Base-by-base conservation (phyloP, 1,284 basidiomycete species). In the Marasmius tenuissimus region DNA sequence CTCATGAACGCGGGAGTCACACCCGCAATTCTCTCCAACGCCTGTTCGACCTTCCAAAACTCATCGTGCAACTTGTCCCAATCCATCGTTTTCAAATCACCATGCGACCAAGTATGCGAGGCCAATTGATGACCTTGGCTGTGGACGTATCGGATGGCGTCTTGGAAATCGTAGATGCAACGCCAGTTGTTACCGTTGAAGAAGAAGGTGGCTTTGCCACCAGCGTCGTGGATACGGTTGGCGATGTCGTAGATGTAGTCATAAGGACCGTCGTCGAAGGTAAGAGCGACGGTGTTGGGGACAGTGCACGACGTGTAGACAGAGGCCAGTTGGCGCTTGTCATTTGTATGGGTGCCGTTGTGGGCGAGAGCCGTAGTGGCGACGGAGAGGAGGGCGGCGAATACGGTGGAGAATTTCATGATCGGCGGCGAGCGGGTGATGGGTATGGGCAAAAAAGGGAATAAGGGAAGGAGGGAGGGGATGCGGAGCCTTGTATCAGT, bases 41-140 rank as follows among this genome's bases (percentile, higher is more conserved):
- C 85, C 59, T 75, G 78, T 78, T 58, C 22, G 40, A 49, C 10
- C 12, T 45, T 33, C 35, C 12, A 60, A 22, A 22, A 49, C n/a
- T 6, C n/a, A 53, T 38, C 18, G 37, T 18, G 39, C 20, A 35
- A 16, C 67, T 81, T 66, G 65, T 76, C 72, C 69, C 75, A 73
- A 33, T 69, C 69, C 40, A 85, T 71, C 1, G 69, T 76, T 34
- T 74, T 75, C 18, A 86, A 68, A 66, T 86, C 75, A 18, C 73
- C 67, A 68, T 86, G 85, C 6, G 73, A 72, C 85, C 85, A 87
- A 35, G 83, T 83, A 66, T 86, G 85, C 27, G 81, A 82, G 4
- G 75, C 84, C 47, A 87, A 67, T 55, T 83, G 81, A 69, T 85
- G 84, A 2, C 80, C 81, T 11, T 70, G 68, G 58, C 68, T 62